phyloP scores from a whole-genome alignment of 2,329 filamentous ascomycete genomes.

The Arthrobotrys entomopaga region DNA sequence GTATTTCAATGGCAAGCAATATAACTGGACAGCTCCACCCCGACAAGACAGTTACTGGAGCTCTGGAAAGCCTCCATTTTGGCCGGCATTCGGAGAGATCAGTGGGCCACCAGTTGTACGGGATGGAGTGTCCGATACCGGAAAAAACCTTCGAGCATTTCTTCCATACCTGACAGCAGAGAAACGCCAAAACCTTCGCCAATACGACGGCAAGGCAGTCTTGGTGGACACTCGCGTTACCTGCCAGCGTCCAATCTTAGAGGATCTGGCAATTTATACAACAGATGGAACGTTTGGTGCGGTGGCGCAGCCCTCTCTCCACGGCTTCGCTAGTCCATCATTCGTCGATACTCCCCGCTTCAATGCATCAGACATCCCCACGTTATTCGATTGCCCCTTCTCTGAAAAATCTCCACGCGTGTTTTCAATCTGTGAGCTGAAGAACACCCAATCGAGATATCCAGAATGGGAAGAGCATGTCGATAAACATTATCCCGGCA shows the following conservation, averaged over 20 bases:
- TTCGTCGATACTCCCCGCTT: constrained; percentile 19
- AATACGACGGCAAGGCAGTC: constrained; percentile 22
- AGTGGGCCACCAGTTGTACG: constrained; percentile 20
- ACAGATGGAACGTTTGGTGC: constrained; percentile 4
- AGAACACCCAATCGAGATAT: constrained; percentile 12
- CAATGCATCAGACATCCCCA: constrained; percentile 29
- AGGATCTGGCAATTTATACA: constrained; percentile 25
- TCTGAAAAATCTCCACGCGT: not conserved
- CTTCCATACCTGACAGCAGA: constrained; percentile 18
- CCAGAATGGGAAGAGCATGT: not conserved
- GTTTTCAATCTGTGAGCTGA: constrained; percentile 26
- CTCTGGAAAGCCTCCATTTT: constrained; percentile 22
- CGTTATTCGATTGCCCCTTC: constrained; percentile 24
- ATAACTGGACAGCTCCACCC: constrained; percentile 12
- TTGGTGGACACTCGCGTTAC: constrained; percentile 33
- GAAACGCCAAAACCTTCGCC: constrained; percentile 11
- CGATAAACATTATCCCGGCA: constrained; percentile 13
- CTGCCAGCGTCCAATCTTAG: constrained; percentile 23
- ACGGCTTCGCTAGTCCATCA: constrained; percentile 4
- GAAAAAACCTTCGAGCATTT: constrained; percentile 24
- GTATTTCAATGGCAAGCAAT: constrained; percentile 16
- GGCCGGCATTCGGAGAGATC: constrained; percentile 27
- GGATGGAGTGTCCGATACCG: constrained; percentile 22
- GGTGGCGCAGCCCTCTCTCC: constrained; percentile 4
- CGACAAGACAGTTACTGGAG: constrained; percentile 16